Evolutionary conservation across 2,329 filamentous ascomycete genomes (phyloP), one percentile per base, ranked within the genome.

Genomic region (Paraphaeosphaeria sporulosa): DNA sequence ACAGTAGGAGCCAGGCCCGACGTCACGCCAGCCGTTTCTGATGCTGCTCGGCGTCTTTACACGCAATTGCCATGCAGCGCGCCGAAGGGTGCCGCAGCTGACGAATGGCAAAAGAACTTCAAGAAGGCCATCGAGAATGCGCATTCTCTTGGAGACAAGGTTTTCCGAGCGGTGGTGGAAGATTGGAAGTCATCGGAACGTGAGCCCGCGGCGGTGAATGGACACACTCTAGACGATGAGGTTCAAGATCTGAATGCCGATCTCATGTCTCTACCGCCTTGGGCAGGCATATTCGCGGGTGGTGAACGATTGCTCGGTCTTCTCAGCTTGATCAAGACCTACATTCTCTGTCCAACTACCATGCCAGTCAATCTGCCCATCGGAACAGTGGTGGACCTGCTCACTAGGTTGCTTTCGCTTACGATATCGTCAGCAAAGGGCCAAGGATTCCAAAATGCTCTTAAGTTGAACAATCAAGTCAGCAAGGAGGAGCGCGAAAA

Each of bases 401-500:
- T 90, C 1, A 86, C 86, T 15, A 85, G 94, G 47, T 79, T 97
- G 30, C 85, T 91, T 38, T 87, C 90, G 19, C 84, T 96, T 47
- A 75, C 85, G 74, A 64, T 87, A 76, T 76, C 86, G 66, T 58
- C 83, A 69, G 66, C 78, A 51, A 72, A 80, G 61, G 82, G 82
- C 65, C 82, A 80, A 1, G 78, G 59, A 15, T 70, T 68, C 40
- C 71, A 69, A 13, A 71, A 64, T 32, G 59, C 57, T 10, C 56
- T 87, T n/a, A 86, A 89, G 61, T 82, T 89, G 60, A 94, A 93
- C 67, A 83, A 88, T 8, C 89, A 92, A 63, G 87, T 95, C 63
- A 85, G 88, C 34, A 87, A 90, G 62, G 91, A 96, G 52, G 94
- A 97, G 77, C 89, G 90, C 62, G 92, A 96, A 55, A 87, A 89